Evolutionary conservation across 140 eudicot species (phyloP).

Genomic region (Cichorium intybus): DNA sequence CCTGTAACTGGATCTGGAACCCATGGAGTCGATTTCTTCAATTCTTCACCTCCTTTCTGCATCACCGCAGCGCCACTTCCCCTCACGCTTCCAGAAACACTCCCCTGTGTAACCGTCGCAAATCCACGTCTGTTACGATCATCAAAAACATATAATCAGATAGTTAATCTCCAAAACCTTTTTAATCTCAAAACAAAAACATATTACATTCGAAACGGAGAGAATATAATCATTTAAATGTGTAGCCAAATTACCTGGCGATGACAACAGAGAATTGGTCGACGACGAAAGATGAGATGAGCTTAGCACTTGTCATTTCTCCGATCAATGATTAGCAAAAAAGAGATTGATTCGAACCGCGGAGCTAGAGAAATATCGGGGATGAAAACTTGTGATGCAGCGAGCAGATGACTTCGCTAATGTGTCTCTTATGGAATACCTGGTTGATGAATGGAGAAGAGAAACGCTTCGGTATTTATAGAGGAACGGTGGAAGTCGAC

Average conservation of each 20-base stretch:
- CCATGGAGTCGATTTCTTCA: slow-evolving; percentile 47
- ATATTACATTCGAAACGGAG: background rate
- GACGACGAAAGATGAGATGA: slow-evolving; percentile 48
- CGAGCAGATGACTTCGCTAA: no score
- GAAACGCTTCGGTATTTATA: background rate
- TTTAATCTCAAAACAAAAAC: no score
- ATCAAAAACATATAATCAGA: background rate
- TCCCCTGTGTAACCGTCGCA: slow-evolving; percentile 49
- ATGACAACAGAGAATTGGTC: no score
- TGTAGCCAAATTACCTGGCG: slow-evolving; percentile 8
- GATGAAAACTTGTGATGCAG: slow-evolving; percentile 2
- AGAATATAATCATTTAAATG: background rate
- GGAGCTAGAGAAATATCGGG: background rate
- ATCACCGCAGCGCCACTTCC: slow-evolving; percentile 30
- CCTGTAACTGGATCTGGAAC: slow-evolving; percentile 87
- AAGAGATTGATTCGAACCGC: background rate
- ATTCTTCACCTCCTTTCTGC: slow-evolving; percentile 47
- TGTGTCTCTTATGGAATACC: no score
- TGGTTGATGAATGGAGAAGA: slow-evolving; percentile 12
- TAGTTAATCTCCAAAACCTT: background rate
- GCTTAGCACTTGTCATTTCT: slow-evolving; percentile 64
- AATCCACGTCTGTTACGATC: slow-evolving; percentile 45
- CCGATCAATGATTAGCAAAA: background rate
- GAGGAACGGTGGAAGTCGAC: background rate
- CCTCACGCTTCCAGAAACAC: slow-evolving; percentile 16